Evolutionary conservation across 2,329 filamentous ascomycete genomes (phyloP).

Genomic region (Ophiostoma sp.): DNA sequence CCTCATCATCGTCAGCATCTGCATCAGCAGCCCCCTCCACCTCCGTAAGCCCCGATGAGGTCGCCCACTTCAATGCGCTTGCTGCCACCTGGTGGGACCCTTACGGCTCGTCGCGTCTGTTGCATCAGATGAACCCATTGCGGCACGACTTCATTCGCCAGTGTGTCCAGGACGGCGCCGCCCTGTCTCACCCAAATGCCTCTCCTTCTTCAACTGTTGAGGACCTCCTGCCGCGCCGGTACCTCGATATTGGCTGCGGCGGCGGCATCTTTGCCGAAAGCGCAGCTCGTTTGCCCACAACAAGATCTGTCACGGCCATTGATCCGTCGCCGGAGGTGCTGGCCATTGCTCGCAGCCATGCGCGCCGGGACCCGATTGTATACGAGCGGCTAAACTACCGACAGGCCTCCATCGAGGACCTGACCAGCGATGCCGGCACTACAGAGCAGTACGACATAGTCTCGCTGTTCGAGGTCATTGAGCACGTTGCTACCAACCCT

Average conservation of each 20-base stretch:
- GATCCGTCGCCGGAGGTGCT: constrained; percentile 72
- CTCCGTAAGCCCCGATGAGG: constrained; percentile 80
- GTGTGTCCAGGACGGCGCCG: constrained; percentile 50
- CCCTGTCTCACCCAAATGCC: constrained; percentile 19
- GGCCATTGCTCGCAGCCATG: constrained; percentile 69
- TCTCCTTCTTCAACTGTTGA: background rate
- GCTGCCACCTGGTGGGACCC: constrained; percentile 97
- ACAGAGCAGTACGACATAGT: constrained; percentile 63
- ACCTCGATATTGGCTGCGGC: constrained; percentile 91
- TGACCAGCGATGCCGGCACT: constrained; percentile 33
- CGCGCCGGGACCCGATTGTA: constrained; percentile 62
- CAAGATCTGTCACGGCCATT: constrained; percentile 63
- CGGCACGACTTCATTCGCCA: constrained; percentile 83
- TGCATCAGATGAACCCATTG: constrained; percentile 97
- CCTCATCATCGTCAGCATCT: constrained; percentile 26
- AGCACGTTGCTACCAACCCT: constrained; percentile 72
- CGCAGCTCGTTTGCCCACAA: constrained; percentile 62
- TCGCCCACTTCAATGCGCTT: constrained; percentile 90
- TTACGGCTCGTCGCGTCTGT: constrained; percentile 80
- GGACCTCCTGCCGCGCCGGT: constrained; percentile 46
- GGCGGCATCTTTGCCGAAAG: constrained; percentile 94
- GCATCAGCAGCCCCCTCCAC: constrained; percentile 37
- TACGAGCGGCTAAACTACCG: constrained; percentile 61
- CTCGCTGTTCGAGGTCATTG: constrained; percentile 87
- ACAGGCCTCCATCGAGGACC: constrained; percentile 69